Percentiles rank a stretch among this genome's conserved stretches.
phyloP scores from a whole-genome alignment of 139 green algal species.

The Chlamydomonas urium region DNA sequence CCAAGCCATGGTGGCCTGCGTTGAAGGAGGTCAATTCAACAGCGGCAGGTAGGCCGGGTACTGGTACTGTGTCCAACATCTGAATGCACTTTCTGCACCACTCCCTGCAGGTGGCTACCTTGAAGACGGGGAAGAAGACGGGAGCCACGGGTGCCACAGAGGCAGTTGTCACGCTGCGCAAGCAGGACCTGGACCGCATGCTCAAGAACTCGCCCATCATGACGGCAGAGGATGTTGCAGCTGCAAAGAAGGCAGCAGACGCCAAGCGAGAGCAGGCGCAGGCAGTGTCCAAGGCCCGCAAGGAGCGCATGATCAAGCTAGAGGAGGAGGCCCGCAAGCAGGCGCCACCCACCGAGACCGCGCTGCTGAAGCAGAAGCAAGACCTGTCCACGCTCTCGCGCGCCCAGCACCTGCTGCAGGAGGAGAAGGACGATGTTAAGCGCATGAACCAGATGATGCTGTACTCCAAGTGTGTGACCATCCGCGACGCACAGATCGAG shows the following conservation, averaged over 20 bases:
- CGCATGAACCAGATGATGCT: slow-evolving; percentile 90
- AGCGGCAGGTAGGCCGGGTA: no score
- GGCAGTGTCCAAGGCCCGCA: slow-evolving; percentile 51
- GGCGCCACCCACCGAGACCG: slow-evolving; percentile 58
- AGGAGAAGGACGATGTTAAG: slow-evolving; percentile 81
- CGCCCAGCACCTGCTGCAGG: slow-evolving; percentile 53
- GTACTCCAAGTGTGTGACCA: slow-evolving; percentile 82
- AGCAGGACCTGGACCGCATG: slow-evolving; percentile 63
- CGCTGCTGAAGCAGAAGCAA: slow-evolving; percentile 36
- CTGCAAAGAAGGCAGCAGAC: slow-evolving; percentile 37
- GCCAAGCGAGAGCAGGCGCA: slow-evolving; percentile 26
- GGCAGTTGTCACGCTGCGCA: slow-evolving; percentile 15
- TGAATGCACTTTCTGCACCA: no score
- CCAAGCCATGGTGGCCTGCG: no score
- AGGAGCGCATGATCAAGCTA: slow-evolving; percentile 69
- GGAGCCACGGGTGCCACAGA: not conserved
- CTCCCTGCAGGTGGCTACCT: no score
- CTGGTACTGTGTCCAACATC: no score
- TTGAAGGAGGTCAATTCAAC: no score
- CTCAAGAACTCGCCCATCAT: slow-evolving; percentile 49
- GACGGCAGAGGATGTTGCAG: slow-evolving; percentile 52
- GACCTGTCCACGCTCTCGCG: slow-evolving; percentile 45
- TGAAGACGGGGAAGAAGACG: not conserved
- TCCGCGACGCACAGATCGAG: slow-evolving; percentile 77
- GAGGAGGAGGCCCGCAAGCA: slow-evolving; percentile 63